Evolutionary conservation across 2,329 filamentous ascomycete genomes (phyloP).

Genomic region (Claviceps lovelessii): DNA sequence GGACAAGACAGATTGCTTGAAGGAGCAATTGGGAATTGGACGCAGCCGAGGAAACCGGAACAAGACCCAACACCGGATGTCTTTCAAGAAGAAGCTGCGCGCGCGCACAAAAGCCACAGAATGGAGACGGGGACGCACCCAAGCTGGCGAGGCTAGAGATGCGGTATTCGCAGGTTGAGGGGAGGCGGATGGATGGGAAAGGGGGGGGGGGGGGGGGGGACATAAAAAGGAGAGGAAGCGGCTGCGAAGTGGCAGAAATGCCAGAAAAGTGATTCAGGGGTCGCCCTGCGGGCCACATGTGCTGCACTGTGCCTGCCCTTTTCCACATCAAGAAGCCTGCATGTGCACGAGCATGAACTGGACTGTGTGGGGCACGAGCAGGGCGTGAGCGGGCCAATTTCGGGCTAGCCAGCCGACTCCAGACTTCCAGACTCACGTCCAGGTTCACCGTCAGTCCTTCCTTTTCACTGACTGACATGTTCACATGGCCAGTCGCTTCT

Average conservation of each 20-base stretch:
- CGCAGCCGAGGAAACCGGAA: neutral
- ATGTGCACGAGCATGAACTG: neutral
- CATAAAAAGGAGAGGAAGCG: neutral
- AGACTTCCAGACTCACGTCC: neutral
- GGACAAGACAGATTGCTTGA: neutral
- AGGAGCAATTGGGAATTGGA: neutral
- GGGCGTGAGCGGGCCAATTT: neutral
- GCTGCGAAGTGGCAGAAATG: neutral
- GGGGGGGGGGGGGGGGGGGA: neutral
- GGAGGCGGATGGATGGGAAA: neutral
- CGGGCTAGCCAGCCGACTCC: neutral
- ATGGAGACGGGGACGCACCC: neutral
- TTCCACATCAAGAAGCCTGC: neutral
- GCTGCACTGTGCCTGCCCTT: neutral
- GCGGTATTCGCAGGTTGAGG: neutral
- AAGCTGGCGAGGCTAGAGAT: conserved; percentile 2
- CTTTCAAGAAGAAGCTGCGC: neutral
- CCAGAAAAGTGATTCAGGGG: neutral
- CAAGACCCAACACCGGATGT: neutral
- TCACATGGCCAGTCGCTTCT: too few relatives aligned
- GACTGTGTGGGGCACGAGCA: neutral
- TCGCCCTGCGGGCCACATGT: neutral
- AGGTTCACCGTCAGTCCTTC: neutral
- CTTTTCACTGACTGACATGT: too few relatives aligned
- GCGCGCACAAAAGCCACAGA: neutral